Evolutionary conservation across 805 yeast species (phyloP), one percentile per base, ranked within the genome.

Genomic region (Limtongozyma cylindracea): DNA sequence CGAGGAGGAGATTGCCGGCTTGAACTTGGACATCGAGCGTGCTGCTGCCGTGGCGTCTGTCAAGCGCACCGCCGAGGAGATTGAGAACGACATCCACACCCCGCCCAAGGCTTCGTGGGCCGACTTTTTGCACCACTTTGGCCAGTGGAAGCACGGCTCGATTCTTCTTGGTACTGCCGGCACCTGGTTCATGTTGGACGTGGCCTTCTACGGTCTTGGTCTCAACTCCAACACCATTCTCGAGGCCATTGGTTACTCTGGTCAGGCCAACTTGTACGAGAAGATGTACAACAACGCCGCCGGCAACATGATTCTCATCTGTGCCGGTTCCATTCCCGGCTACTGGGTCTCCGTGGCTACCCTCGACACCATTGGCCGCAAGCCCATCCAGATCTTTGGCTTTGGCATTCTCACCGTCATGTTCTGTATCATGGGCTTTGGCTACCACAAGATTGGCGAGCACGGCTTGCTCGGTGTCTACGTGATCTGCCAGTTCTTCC

Each of bases 291-390:
- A 78, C 46, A 45, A 71, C 28, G 74, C 84, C 43, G 91, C 80
- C 26, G 94, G 94, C 66, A 78, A 78, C 51, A 60, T 78, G 56
- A 78, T 78, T 50, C 60, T 78, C 44, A 65, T 78, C 30, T 76
- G 91, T 61, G 95, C 95, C 25, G 94, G 95, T 57, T 61, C 88
- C 20, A 63, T 78, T 47, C 93, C 93, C 36, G 94, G 94, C 41
- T 78, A 78, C 52, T 78, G 93, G 93, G 52, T 58, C 28, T 43
- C 84, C 16, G 77, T 70, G 34, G 78, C 78, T 23, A 68, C 84
- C 21, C 43, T 78, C 28, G 94, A 78, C 48, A 56, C 50, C 18
- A 35, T 78, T 33, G 94, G 94, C 37, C 68, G 94, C 59, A 76
- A 71, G 48, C 66, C 80, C 30, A 52, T 78, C 30, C 93, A 80